Conservation (phyloP, 2,329 filamentous ascomycete species). For the Emergomyces pasteurianus region DNA sequence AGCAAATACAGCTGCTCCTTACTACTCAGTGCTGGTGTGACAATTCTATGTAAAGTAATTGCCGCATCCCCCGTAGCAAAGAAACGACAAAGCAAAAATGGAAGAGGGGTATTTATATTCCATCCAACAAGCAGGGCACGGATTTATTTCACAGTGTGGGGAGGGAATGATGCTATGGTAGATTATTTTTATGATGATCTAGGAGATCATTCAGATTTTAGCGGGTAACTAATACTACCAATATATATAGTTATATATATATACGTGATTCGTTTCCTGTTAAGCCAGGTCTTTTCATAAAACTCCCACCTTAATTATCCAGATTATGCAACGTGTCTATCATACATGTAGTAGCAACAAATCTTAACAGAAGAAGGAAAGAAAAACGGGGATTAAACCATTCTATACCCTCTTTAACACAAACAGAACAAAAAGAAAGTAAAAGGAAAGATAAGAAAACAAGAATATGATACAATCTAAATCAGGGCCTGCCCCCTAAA, state of each 20-base stretch:
- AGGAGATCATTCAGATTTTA: not conserved
- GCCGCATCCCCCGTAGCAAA: too few relatives aligned
- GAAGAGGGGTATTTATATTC: too few relatives aligned
- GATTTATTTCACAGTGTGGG: not conserved
- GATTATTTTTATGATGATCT: not conserved
- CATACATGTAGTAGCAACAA: not conserved
- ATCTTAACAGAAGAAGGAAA: not conserved
- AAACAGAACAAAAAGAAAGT: not conserved
- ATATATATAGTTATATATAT: too few relatives aligned
- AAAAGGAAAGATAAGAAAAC: not conserved
- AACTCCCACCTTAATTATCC: not conserved
- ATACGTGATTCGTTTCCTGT: too few relatives aligned
- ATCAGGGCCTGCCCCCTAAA: slow-evolving; percentile 69
- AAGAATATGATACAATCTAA: slow-evolving; percentile 25
- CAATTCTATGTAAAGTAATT: too few relatives aligned
- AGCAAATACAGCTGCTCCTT: too few relatives aligned
- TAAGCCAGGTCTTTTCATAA: too few relatives aligned
- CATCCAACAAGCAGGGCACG: not conserved
- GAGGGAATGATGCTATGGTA: not conserved
- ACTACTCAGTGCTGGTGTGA: too few relatives aligned
- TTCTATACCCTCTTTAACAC: too few relatives aligned
- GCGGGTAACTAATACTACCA: too few relatives aligned
- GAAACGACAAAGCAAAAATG: too few relatives aligned
- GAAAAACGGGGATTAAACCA: not conserved
- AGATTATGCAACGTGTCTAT: not conserved